Conservation (phyloP, 2,329 filamentous ascomycete genomes). For the Botrytis cinerea region DNA sequence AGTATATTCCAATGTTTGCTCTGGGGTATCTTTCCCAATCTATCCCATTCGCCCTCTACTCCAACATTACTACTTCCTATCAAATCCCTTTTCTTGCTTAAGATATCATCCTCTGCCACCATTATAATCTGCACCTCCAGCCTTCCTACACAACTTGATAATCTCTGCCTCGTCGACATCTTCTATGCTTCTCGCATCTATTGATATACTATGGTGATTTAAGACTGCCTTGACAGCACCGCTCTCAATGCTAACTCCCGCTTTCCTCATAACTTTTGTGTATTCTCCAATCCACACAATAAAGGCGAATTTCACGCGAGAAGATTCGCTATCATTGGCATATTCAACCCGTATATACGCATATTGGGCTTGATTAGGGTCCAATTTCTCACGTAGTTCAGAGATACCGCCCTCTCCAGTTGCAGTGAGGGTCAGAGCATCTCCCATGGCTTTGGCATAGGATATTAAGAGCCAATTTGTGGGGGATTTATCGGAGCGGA, state of each 20-base stretch:
- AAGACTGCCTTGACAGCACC: constrained; percentile 65
- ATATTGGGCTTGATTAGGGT: constrained; percentile 44
- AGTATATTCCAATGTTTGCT: constrained; percentile 7
- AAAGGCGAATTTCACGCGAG: constrained; percentile 67
- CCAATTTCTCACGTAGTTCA: constrained; percentile 58
- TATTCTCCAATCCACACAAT: constrained; percentile 67
- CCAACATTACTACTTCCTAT: constrained; percentile 16
- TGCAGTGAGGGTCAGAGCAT: constrained; percentile 56
- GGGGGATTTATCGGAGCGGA: constrained; percentile 65
- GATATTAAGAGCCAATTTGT: constrained; percentile 69
- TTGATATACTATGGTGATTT: constrained; percentile 64
- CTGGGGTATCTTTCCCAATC: constrained; percentile 14
- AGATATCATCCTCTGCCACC: constrained; percentile 52
- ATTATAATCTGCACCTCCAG: constrained; percentile 71
- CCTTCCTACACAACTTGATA: constrained; percentile 61
- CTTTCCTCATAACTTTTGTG: constrained; percentile 70
- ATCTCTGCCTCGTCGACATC: constrained; percentile 65
- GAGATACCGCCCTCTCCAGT: constrained; percentile 62
- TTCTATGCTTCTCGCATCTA: constrained; percentile 60
- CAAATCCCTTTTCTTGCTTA: not conserved
- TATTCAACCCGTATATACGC: constrained; percentile 61
- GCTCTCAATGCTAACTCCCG: constrained; percentile 67
- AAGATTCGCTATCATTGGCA: constrained; percentile 70
- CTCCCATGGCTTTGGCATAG: constrained; percentile 56
- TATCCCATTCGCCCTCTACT: constrained; percentile 8